These are phyloP conservation scores for Henningerozyma blattae DNA, from an alignment of 805 yeast genomes.

Conservation along the genomic window DNA sequence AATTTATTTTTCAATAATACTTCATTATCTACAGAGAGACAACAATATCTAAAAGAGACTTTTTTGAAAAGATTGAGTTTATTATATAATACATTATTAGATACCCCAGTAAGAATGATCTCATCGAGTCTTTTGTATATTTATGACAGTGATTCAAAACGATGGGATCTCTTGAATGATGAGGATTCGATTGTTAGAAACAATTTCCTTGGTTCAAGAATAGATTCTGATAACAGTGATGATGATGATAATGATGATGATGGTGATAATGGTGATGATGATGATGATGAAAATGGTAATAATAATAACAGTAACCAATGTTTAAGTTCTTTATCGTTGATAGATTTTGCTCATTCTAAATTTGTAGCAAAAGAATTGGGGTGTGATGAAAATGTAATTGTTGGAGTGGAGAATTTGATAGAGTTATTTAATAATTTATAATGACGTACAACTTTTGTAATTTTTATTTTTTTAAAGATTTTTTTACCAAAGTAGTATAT, in stretches of 20 bases:
- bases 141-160: slow-evolving; percentile 51
- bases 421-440: slow-evolving; percentile 19
- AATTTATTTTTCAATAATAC: slow-evolving; percentile 33
- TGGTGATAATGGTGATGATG: slow-evolving; percentile 23
- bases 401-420: slow-evolving; percentile 58
- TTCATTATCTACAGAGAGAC: slow-evolving; percentile 22
- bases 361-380: slow-evolving; percentile 50
- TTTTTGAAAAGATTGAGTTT: slow-evolving; percentile 51
- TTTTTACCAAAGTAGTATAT: too few species aligned
- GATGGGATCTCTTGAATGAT: slow-evolving; percentile 37
- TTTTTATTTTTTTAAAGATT: too few species aligned
- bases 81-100: slow-evolving; percentile 51
- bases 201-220: slow-evolving; percentile 18
- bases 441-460: too few species aligned
- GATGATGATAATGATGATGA: slow-evolving; percentile 25
- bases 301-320: slow-evolving; percentile 12
- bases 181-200: slow-evolving; percentile 31
- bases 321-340: slow-evolving; percentile 51
- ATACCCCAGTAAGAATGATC: slow-evolving; percentile 49
- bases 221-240: too few species aligned
- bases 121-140: slow-evolving; percentile 66
- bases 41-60: slow-evolving; percentile 29
- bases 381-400: slow-evolving; percentile 56
- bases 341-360: slow-evolving; percentile 86
- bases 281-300: slow-evolving; percentile 15